Evolutionary conservation across 2,329 filamentous ascomycete species (phyloP).

Genomic region (Ophiostoma sp.): DNA sequence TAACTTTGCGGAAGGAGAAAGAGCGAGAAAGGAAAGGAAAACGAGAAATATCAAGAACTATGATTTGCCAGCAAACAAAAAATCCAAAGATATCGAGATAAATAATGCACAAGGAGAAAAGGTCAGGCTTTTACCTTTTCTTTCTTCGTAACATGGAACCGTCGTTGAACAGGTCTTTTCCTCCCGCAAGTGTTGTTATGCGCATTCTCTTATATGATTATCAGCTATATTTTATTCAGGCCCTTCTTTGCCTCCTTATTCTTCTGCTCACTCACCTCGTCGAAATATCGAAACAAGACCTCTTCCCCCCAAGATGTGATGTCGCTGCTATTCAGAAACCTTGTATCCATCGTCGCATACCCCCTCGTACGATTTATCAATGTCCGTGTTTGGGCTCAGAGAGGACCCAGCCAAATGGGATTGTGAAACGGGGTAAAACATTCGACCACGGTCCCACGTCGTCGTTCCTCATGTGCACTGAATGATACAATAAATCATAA

Average conservation of each 20-base stretch:
- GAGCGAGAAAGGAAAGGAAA: neutral
- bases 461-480: neutral
- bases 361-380: constrained; percentile 13
- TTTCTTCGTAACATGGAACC: neutral
- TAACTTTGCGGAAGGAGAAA: neutral
- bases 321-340: neutral
- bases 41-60: neutral
- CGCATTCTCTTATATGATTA: neutral
- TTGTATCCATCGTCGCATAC: neutral
- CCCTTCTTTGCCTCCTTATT: neutral
- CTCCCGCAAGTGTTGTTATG: neutral
- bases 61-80: neutral
- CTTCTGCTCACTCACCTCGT: neutral
- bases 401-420: neutral
- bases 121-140: neutral
- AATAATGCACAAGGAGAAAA: neutral
- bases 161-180: neutral
- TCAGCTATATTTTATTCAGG: neutral
- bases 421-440: constrained; percentile 17
- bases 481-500: neutral
- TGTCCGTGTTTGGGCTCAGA: neutral
- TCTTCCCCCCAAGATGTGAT: neutral
- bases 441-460: constrained; percentile 7
- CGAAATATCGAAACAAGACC: neutral
- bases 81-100: neutral